Conservation (phyloP, 768 basidiomycete species). For the Xerocomellus amylosporus region DNA sequence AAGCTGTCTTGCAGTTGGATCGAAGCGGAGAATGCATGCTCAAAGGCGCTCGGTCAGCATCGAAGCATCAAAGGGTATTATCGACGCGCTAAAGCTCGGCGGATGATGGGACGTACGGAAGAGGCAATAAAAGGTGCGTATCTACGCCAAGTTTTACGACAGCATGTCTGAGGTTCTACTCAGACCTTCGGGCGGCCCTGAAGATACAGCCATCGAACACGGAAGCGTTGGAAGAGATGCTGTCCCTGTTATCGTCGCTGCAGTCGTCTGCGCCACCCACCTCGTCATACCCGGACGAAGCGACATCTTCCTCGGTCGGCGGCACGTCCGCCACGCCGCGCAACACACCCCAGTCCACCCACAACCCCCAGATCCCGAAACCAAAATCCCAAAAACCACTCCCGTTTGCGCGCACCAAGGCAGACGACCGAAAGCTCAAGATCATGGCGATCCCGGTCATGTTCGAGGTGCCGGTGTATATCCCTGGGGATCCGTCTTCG, state of each 20-base stretch:
- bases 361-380: slow-evolving; percentile 39
- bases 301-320: slow-evolving; percentile 29
- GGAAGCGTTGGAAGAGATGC: slow-evolving; percentile 60
- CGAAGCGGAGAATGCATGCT: slow-evolving; percentile 69
- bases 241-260: slow-evolving; percentile 34
- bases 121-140: slow-evolving; percentile 59
- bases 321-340: slow-evolving; percentile 16
- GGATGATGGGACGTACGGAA: slow-evolving; percentile 52
- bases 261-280: slow-evolving; percentile 11
- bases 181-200: slow-evolving; percentile 62
- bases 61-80: slow-evolving; percentile 67
- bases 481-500: slow-evolving; percentile 19
- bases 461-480: slow-evolving; percentile 34
- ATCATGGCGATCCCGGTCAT: slow-evolving; percentile 46
- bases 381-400: slow-evolving; percentile 44
- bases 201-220: slow-evolving; percentile 60
- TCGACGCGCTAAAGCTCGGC: slow-evolving; percentile 64
- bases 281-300: slow-evolving; percentile 18
- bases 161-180: background rate
- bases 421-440: slow-evolving; percentile 55
- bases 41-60: slow-evolving; percentile 61
- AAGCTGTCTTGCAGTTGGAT: slow-evolving; percentile 51
- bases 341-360: slow-evolving; percentile 15
- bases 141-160: no score
- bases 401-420: slow-evolving; percentile 50